Evolutionary conservation across 2,329 filamentous ascomycete genomes (phyloP), one percentile per base, ranked within the genome.

Genomic region (Monosporascus sp.): DNA sequence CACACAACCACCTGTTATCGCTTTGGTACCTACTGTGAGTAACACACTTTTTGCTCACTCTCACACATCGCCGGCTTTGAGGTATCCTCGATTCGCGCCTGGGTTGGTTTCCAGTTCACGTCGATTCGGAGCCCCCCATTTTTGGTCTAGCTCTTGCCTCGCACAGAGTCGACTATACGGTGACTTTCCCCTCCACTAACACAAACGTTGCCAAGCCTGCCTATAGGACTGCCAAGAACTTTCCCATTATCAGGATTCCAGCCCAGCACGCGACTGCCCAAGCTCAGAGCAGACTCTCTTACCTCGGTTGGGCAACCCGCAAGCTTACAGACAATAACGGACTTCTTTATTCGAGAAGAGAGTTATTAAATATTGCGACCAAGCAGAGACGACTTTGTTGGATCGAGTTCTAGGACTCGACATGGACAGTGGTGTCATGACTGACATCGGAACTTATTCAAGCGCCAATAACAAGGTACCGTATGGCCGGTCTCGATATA

Each of bases 401-500:
- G 53, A 53, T 59, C 58, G 52, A 45, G 52, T 51, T 56, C 57
- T 57, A 59, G 60, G 58, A 61, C 58, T 68, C 66, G 66, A 67
- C 65, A 69, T 69, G 66, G 66, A 67, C 63, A 59, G 64, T 61
- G 60, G 66, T 66, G 66, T 66, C 61, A 67, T 68, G 60, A 66
- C 67, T 61, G 66, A 68, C 64, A 69, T 68, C 56, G 66, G 67
- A 61, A 62, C 66, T 56, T 67, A 66, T 60, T 63, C 64, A 57
- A 57, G 65, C 58, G 56, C 64, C 54, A 64, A 65, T 62, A 65
- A 59, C 57, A 67, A 68, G 61, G 66, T 69, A 64, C 59, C 59
- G 56, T 53, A 49, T 38, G 48, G 41, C 43, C 37, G 49, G 53
- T 53, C 31, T 34, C 44, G 24, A 52, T 45, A 31, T 45, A 53